phyloP scores from a whole-genome alignment of 768 basidiomycete species.

The Boletus vermiculosoides region DNA sequence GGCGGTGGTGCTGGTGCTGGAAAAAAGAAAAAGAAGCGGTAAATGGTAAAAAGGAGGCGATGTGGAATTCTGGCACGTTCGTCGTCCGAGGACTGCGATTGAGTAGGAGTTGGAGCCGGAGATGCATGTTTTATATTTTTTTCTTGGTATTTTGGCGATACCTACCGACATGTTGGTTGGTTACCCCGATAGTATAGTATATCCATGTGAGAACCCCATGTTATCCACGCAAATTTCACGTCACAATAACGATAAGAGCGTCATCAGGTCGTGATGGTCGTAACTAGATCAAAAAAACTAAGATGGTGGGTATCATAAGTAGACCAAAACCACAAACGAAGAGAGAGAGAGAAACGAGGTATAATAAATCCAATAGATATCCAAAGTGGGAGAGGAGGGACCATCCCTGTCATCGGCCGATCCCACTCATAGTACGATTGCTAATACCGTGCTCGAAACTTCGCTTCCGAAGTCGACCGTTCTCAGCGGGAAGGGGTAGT shows the following conservation, averaged over 20 bases:
- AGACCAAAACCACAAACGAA: not conserved
- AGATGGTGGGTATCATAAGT: conserved; percentile 6
- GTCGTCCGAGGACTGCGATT: conserved; percentile 4
- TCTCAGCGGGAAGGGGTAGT: conserved; percentile 42
- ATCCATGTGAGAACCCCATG: not conserved
- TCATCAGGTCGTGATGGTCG: conserved; percentile 2
- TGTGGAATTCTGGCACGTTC: not conserved
- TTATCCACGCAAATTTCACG: not conserved
- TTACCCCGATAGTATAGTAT: not conserved
- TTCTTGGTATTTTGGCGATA: not conserved
- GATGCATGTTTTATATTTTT: not conserved
- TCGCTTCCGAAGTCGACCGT: conserved; percentile 43
- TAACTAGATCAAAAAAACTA: not conserved
- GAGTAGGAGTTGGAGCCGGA: not conserved
- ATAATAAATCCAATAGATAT: conserved; percentile 7
- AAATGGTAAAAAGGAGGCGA: not conserved
- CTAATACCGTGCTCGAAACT: conserved; percentile 37
- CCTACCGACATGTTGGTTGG: not conserved
- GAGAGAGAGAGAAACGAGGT: not conserved
- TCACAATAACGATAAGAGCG: not conserved
- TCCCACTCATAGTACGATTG: conserved; percentile 53
- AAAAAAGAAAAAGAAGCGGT: conserved; percentile 19
- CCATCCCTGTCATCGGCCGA: conserved; percentile 34
- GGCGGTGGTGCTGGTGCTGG: not conserved
- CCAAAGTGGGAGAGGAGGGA: not conserved